Conservation (phyloP, 2,329 filamentous ascomycete genomes). For the Ascochyta clinopodiicola region DNA sequence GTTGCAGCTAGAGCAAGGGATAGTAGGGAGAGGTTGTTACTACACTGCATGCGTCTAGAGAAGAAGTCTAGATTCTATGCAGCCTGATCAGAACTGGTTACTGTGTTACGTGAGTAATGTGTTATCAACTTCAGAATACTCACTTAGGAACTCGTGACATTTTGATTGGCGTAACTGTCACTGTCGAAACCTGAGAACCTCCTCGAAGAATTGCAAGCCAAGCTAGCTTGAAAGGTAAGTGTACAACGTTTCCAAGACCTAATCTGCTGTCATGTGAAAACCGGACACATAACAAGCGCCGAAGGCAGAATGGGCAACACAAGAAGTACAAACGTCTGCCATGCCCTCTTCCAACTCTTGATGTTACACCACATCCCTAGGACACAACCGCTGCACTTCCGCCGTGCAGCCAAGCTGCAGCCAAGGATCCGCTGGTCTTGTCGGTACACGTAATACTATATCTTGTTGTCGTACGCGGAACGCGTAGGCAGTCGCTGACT, state of each 20-base stretch:
- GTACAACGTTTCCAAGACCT: background rate
- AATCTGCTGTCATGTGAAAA: background rate
- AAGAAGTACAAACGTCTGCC: constrained; percentile 8
- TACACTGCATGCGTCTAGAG: background rate
- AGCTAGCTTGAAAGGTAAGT: background rate
- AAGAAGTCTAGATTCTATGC: constrained; percentile 1
- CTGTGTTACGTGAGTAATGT: background rate
- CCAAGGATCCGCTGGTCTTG: constrained; percentile 9
- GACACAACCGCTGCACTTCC: constrained; percentile 1
- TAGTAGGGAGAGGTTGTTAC: background rate
- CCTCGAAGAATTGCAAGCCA: background rate
- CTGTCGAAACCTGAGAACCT: background rate
- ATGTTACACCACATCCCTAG: constrained; percentile 12
- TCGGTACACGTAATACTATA: background rate
- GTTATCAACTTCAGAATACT: background rate
- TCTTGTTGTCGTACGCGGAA: constrained; percentile 10
- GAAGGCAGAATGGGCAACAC: background rate
- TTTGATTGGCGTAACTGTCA: background rate
- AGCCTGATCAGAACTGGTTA: background rate
- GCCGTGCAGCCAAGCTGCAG: constrained; percentile 9
- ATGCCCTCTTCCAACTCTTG: constrained; percentile 12
- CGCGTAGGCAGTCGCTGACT: constrained; percentile 9
- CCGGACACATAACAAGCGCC: constrained; percentile 3
- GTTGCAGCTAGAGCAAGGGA: background rate
- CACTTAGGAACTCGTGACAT: background rate